A percentile compares a stretch with the other conserved stretches of the same genome.
These are phyloP conservation scores for Diplodia mutila DNA, from an alignment of 2,329 filamentous ascomycete species.

Conservation along the genomic window DNA sequence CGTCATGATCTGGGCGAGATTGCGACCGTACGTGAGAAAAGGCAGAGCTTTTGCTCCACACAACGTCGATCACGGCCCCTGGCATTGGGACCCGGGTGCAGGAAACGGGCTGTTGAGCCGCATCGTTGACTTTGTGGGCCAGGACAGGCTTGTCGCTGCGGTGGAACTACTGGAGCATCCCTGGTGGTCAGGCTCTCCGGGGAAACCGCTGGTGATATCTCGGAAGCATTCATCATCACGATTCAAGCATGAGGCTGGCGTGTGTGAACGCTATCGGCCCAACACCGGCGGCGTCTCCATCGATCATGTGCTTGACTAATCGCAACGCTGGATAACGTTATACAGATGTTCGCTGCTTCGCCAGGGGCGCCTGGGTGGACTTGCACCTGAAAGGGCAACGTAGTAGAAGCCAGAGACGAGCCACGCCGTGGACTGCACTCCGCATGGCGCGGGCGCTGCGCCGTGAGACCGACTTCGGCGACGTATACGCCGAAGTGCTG, in stretches of 20 bases:
- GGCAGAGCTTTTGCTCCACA: background rate
- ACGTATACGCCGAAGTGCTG: background rate
- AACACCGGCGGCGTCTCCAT: background rate
- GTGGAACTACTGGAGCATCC: background rate
- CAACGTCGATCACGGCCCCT: background rate
- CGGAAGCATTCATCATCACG: background rate
- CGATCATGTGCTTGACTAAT: background rate
- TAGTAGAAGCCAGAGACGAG: background rate
- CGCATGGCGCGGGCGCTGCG: slow-evolving; percentile 1
- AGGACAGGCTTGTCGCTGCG: background rate
- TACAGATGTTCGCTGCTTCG: background rate
- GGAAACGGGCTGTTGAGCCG: background rate
- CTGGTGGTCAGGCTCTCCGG: background rate
- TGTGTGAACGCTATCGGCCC: background rate
- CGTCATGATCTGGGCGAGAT: background rate
- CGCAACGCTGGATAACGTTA: slow-evolving; percentile 5
- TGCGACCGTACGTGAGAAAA: background rate
- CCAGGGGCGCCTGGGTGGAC: background rate
- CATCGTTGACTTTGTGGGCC: background rate
- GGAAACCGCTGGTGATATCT: background rate
- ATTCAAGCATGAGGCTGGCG: background rate
- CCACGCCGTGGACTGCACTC: background rate
- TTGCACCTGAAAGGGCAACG: background rate
- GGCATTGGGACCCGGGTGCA: background rate
- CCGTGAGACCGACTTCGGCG: slow-evolving; percentile 12